phyloP scores from a whole-genome alignment of 2,329 filamentous ascomycete genomes.

The Sarocladium kiliense region DNA sequence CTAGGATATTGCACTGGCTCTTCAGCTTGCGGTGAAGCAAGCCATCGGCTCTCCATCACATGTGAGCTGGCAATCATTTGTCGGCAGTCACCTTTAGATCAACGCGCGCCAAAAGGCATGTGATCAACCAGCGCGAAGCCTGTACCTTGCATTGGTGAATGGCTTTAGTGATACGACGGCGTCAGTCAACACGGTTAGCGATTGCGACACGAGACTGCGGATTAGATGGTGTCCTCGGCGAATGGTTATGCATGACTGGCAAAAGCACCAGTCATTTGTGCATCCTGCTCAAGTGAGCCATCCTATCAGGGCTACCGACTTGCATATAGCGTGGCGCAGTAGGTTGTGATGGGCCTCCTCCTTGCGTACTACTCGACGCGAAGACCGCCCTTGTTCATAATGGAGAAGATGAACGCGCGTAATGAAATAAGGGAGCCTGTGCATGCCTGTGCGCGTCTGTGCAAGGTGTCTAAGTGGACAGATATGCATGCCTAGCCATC shows the following conservation, averaged over 20 bases:
- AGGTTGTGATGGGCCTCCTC: constrained; percentile 1
- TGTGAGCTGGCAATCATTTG: not conserved
- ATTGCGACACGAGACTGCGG: not conserved
- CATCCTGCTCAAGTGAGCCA: not conserved
- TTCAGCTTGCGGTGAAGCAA: not conserved
- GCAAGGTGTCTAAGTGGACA: constrained; percentile 8
- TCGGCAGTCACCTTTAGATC: not conserved
- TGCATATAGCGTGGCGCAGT: not conserved
- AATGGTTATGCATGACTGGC: not conserved
- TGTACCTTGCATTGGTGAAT: constrained; percentile 8
- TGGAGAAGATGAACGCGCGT: constrained; percentile 14
- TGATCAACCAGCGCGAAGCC: not conserved
- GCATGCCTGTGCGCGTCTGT: constrained; percentile 24
- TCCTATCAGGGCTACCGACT: constrained; percentile 4
- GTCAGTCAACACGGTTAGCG: not conserved
- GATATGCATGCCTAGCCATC: constrained; percentile 6
- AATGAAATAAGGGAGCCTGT: constrained; percentile 12
- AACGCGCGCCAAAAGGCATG: constrained; percentile 1
- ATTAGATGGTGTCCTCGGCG: not conserved
- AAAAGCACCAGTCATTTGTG: constrained; percentile 4
- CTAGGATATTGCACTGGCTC: not conserved
- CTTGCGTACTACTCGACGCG: constrained; percentile 4
- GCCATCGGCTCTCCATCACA: not conserved
- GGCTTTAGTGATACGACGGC: constrained; percentile 4
- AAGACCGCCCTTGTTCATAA: not conserved